These are phyloP conservation scores for Ceratocystis harringtonii DNA, from an alignment of 2,329 filamentous ascomycete species.

Conservation along the genomic window DNA sequence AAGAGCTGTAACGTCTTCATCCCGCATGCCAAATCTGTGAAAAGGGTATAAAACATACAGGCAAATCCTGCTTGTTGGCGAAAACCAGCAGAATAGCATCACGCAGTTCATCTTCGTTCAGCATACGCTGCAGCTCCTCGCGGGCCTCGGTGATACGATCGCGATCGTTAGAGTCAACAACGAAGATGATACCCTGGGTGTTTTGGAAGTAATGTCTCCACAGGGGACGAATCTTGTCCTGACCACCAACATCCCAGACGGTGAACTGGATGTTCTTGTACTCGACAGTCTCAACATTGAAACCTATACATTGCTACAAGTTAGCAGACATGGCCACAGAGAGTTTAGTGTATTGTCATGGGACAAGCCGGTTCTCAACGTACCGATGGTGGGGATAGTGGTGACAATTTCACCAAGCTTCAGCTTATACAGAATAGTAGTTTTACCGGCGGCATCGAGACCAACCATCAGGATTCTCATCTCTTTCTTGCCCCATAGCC, in stretches of 20 bases:
- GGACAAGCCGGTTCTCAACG: conserved; percentile 22
- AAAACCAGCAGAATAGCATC: conserved; percentile 95
- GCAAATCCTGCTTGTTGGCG: conserved; percentile 99
- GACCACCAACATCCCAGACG: conserved; percentile 99
- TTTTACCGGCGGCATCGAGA: conserved; percentile 98
- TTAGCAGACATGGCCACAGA: not conserved
- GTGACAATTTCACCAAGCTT: conserved; percentile 99
- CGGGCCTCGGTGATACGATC: conserved; percentile 94
- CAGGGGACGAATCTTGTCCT: conserved; percentile 98
- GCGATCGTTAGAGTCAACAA: conserved; percentile 97
- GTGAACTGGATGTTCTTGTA: conserved; percentile 99
- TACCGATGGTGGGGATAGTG: conserved; percentile 96
- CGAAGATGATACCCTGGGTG: conserved; percentile 99
- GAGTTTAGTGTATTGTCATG: not conserved
- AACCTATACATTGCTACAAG: conserved; percentile 40
- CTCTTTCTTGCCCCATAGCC: conserved; percentile 99
- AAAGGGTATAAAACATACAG: conserved; percentile 44
- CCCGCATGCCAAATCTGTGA: not conserved
- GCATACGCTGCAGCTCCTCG: conserved; percentile 92
- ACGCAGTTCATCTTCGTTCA: conserved; percentile 97
- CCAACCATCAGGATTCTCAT: conserved; percentile 99
- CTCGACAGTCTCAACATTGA: conserved; percentile 99
- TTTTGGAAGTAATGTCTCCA: conserved; percentile 99
- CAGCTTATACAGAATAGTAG: conserved; percentile 98
- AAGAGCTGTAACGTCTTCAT: not conserved